Base-by-base conservation (phyloP, 306 rosid species). In the Lathyrus tuberosus region DNA sequence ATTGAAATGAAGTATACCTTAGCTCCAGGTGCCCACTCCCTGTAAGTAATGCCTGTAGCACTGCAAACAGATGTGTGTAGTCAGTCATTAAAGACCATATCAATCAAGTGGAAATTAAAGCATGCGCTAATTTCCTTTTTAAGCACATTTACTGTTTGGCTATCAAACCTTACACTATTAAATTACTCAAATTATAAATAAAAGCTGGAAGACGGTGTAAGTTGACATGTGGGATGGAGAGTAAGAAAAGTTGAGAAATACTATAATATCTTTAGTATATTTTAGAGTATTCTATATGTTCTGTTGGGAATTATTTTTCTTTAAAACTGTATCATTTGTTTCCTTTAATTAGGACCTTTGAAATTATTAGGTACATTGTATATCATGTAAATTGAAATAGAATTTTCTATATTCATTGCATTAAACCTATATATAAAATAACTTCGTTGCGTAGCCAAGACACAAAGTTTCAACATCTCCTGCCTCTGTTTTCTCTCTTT, bases 11-110 rank as follows among this genome's bases (percentile, higher is more conserved):
- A 65, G 38, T 17, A 16, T 83, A 94, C 98, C 98, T 76, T 88
- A 63, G 98, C 98, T 73, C 87, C 98, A 52, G 98, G 98, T 31
- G 98, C 98, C 98, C 98, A 94, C 81, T 94, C 98, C 69, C 97
- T 80, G 76, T 90, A 94, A 60, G 95, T 88, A 77, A 94, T 85
- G 78, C 98, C 98, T 30, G 87, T 75, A 54, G 91, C 79, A 77
- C 98, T 94, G 96, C 75, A 58, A 81, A 72, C 57, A 63, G 62
- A 71, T 79, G 79, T 65, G 71, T 64, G 49, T 17, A 70, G 68
- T 62, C 70, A 70, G 68, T 62, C 70, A 70, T 46, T 62, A 53
- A 62, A 63, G 72, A 70, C 26, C 72, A 30, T 14, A 69, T 69
- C 67, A 5, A 62, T 31, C 60, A 70, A 70, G 20, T 49, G 64